These are phyloP conservation scores for Vicia sativa DNA, from an alignment of 306 rosid genomes.

Conservation along the genomic window DNA sequence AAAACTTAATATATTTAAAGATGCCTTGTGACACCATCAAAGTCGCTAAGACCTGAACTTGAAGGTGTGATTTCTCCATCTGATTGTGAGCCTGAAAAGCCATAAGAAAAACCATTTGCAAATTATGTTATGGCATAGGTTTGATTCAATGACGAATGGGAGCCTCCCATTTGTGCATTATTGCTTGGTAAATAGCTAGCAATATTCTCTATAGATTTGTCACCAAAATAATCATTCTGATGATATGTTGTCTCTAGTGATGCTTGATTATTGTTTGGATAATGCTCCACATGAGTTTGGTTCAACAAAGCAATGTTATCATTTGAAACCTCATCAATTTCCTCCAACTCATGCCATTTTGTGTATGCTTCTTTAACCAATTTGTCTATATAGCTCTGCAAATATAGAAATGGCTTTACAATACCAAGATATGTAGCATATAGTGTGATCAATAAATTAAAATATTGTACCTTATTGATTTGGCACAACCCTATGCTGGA, in stretches of 20 bases:
- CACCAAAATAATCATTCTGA: too few species aligned
- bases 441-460: slow-evolving; percentile 5
- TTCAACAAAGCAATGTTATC: slow-evolving; percentile 52
- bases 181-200: slow-evolving; percentile 33
- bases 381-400: slow-evolving; percentile 54
- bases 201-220: too few species aligned
- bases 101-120: slow-evolving; percentile 31
- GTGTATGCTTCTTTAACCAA: slow-evolving; percentile 58
- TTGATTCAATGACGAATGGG: slow-evolving; percentile 45
- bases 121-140: slow-evolving; percentile 22
- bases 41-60: slow-evolving; percentile 25
- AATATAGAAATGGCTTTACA: too few species aligned
- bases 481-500: slow-evolving; percentile 26
- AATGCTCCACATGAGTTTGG: slow-evolving; percentile 49
- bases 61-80: slow-evolving; percentile 56
- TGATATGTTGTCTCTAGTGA: slow-evolving; percentile 35
- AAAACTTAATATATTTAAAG: slow-evolving; percentile 1
- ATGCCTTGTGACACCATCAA: slow-evolving; percentile 27
- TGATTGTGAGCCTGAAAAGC: slow-evolving; percentile 50
- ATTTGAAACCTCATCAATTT: slow-evolving; percentile 46
- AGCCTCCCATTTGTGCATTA: slow-evolving; percentile 39
- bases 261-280: slow-evolving; percentile 33
- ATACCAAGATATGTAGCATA: not conserved
- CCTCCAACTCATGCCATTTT: slow-evolving; percentile 59
- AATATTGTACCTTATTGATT: slow-evolving; percentile 46